phyloP scores from a whole-genome alignment of 2,329 filamentous ascomycete genomes.

The Pseudocercospora macadamiae region DNA sequence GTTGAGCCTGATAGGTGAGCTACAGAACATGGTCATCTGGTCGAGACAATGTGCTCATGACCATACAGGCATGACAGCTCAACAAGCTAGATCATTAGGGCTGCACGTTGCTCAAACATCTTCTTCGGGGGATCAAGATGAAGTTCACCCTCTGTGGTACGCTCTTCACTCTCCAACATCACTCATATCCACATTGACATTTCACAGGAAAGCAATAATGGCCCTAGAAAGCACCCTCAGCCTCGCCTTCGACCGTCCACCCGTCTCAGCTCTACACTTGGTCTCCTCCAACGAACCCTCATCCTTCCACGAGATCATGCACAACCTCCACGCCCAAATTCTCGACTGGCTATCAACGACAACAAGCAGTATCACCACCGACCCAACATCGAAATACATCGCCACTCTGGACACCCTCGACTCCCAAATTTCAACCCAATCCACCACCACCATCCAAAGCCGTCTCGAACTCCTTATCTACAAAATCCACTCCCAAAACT shows the following conservation, averaged over 20 bases:
- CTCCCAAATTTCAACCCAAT: background rate
- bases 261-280: background rate
- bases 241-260: background rate
- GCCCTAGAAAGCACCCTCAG: background rate
- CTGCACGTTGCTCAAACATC: background rate
- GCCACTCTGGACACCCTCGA: background rate
- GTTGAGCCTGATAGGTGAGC: slow-evolving; percentile 10
- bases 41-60: too few species aligned
- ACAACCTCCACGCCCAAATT: background rate
- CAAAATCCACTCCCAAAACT: background rate
- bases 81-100: background rate
- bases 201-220: background rate
- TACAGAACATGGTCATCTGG: too few species aligned
- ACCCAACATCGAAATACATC: background rate
- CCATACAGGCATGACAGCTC: background rate
- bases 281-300: background rate
- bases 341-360: background rate
- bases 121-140: background rate
- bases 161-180: background rate
- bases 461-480: background rate
- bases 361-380: background rate
- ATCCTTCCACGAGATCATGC: background rate
- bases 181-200: background rate
- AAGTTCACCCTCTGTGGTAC: background rate
- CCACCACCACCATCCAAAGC: background rate